phyloP scores from a whole-genome alignment of 2,329 filamentous ascomycete genomes.

The Xylaria sp. region DNA sequence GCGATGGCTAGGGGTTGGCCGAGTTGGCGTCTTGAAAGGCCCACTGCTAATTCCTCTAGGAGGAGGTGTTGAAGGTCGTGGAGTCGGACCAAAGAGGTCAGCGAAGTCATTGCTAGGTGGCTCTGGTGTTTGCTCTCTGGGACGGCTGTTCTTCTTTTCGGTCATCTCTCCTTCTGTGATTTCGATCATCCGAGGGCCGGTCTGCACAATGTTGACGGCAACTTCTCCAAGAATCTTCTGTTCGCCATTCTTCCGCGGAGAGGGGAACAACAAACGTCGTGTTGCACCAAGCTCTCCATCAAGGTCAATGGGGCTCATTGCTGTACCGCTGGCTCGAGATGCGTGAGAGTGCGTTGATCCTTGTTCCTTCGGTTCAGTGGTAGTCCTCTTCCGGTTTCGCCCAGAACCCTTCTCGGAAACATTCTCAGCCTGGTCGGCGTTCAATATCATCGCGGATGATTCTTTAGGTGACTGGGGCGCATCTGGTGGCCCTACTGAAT shows the following conservation, averaged over 20 bases:
- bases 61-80: slow-evolving; percentile 63
- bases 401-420: slow-evolving; percentile 47
- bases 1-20: slow-evolving; percentile 69
- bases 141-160: slow-evolving; percentile 58
- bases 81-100: slow-evolving; percentile 73
- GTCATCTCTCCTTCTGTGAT: slow-evolving; percentile 48
- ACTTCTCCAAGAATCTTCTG: slow-evolving; percentile 70
- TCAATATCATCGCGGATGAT: slow-evolving; percentile 28
- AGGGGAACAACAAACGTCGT: slow-evolving; percentile 79
- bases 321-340: slow-evolving; percentile 65
- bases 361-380: slow-evolving; percentile 38
- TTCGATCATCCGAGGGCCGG: slow-evolving; percentile 52
- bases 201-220: slow-evolving; percentile 62
- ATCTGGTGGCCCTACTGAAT: slow-evolving; percentile 62
- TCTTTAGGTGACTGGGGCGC: slow-evolving; percentile 46
- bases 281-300: slow-evolving; percentile 67
- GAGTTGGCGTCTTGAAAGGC: slow-evolving; percentile 70
- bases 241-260: slow-evolving; percentile 73
- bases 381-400: slow-evolving; percentile 32
- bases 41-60: slow-evolving; percentile 59
- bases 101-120: slow-evolving; percentile 51
- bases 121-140: slow-evolving; percentile 51
- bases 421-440: slow-evolving; percentile 47
- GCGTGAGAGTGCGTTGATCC: slow-evolving; percentile 64
- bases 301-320: slow-evolving; percentile 65